These are phyloP conservation scores for Edaphochlamys debaryana DNA, from an alignment of 139 green algal genomes.

Conservation along the genomic window DNA sequence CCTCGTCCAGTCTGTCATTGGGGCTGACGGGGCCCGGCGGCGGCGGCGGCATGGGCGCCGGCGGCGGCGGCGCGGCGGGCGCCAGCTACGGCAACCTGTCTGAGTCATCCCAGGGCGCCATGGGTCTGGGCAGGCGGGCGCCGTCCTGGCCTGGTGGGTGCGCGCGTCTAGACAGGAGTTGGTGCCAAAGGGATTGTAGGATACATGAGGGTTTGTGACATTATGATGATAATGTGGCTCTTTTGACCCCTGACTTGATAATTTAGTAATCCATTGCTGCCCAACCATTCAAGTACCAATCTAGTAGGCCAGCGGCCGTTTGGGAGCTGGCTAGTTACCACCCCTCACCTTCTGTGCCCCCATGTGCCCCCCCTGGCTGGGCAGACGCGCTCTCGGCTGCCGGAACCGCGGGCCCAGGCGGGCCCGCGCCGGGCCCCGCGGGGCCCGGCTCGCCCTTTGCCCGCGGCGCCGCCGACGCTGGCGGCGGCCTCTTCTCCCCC, in stretches of 20 bases:
- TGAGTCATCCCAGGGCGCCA: not conserved
- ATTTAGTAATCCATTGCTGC: no score
- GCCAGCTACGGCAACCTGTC: slow-evolving; percentile 24
- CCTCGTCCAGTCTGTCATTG: slow-evolving; percentile 24
- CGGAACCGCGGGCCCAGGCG: no score
- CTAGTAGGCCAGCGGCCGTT: no score
- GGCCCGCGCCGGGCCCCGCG: no score
- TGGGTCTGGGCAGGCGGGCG: slow-evolving; percentile 6
- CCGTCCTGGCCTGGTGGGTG: slow-evolving; percentile 21
- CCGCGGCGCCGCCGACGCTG: not conserved
- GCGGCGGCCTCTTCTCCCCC: not conserved
- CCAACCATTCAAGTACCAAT: no score
- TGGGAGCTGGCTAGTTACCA: not conserved
- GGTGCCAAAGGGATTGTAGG: no score
- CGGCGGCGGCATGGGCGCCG: not conserved
- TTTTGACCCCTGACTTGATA: no score
- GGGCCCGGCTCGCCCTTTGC: not conserved
- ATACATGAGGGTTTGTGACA: no score
- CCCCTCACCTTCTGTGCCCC: no score
- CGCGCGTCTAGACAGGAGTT: no score
- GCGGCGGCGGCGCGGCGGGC: not conserved
- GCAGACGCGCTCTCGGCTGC: slow-evolving; percentile 2
- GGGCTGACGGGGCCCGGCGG: not conserved
- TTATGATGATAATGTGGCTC: no score
- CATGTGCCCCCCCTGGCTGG: not conserved